A percentile compares a stretch with the other conserved stretches of the same genome.
Conservation (phyloP, 2,329 filamentous ascomycete species). For the Nothomitra cinnamomea region DNA sequence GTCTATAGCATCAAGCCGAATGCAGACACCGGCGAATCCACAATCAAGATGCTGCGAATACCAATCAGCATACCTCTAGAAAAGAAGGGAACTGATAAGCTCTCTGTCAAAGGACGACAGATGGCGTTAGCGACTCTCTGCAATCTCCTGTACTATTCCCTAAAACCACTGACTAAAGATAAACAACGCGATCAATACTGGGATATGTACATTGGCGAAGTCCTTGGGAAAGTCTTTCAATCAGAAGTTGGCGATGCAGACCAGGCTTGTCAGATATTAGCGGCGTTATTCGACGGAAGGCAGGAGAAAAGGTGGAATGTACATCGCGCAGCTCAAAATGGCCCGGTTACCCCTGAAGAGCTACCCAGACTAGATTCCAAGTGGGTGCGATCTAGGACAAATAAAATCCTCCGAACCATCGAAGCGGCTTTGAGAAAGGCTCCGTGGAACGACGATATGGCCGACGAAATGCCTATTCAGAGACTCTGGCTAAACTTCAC, state of each 20-base stretch:
- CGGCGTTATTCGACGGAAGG: constrained; percentile 48
- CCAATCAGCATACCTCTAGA: constrained; percentile 54
- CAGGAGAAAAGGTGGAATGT: constrained; percentile 52
- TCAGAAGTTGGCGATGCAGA: constrained; percentile 33
- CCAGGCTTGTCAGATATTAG: constrained; percentile 51
- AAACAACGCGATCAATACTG: constrained; percentile 60
- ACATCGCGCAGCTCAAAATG: constrained; percentile 46
- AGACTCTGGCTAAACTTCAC: constrained; percentile 44
- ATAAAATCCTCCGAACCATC: constrained; percentile 45
- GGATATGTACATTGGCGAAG: constrained; percentile 52
- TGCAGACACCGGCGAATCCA: constrained; percentile 33
- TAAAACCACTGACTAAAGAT: constrained; percentile 50
- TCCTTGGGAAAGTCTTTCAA: constrained; percentile 42
- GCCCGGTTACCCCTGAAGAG: constrained; percentile 47
- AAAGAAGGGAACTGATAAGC: constrained; percentile 38
- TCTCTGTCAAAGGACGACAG: constrained; percentile 24
- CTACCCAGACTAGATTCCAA: constrained; percentile 69
- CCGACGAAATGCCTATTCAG: constrained; percentile 31
- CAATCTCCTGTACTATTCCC: constrained; percentile 67
- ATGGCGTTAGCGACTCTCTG: constrained; percentile 57
- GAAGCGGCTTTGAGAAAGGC: constrained; percentile 34
- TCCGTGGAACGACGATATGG: constrained; percentile 26
- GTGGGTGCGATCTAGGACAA: constrained; percentile 65
- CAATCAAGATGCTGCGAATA: constrained; percentile 47
- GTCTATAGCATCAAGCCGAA: constrained; percentile 56